Evolutionary conservation across 345 rosid species (phyloP).

Genomic region (Microthlaspi erraticum): DNA sequence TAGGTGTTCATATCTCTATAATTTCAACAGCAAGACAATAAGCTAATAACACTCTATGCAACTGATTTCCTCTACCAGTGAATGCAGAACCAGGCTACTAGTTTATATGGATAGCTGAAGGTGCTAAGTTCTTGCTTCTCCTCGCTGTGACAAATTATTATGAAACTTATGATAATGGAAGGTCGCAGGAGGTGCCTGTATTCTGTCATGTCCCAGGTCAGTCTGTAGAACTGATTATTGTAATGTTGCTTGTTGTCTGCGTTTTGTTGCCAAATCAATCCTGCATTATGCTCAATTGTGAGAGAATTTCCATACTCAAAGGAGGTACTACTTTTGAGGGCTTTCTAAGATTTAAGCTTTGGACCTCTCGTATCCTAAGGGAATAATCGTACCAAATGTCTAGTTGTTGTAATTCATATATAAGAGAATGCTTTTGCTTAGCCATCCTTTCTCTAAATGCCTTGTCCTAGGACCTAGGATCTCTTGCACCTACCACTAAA

Average conservation of each 20-base stretch:
- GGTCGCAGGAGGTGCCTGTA: background rate
- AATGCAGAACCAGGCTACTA: constrained; percentile 25
- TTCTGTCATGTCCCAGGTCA: constrained; percentile 31
- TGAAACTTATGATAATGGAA: too few relatives aligned
- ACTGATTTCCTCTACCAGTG: constrained; percentile 17
- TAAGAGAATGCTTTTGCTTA: too few relatives aligned
- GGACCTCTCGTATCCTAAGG: constrained; percentile 91
- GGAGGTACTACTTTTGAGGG: constrained; percentile 34
- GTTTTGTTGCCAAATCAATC: background rate
- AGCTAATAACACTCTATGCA: background rate
- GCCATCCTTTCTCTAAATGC: too few relatives aligned
- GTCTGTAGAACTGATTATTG: constrained; percentile 9
- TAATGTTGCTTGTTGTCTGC: constrained; percentile 10
- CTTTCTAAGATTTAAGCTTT: constrained; percentile 73
- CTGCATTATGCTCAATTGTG: constrained; percentile 7
- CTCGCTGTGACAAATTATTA: too few relatives aligned
- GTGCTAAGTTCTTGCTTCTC: too few relatives aligned
- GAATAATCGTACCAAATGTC: constrained; percentile 92
- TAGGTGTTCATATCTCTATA: background rate
- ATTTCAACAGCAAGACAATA: background rate
- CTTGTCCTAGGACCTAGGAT: too few relatives aligned
- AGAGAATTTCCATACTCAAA: background rate
- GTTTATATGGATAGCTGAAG: constrained; percentile 12
- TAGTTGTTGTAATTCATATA: too few relatives aligned
- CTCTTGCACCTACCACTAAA: too few relatives aligned